Evolutionary conservation across 176 grass and related monocot species (phyloP), one percentile per base, ranked within the genome.

Genomic region (Zizania latifolia): DNA sequence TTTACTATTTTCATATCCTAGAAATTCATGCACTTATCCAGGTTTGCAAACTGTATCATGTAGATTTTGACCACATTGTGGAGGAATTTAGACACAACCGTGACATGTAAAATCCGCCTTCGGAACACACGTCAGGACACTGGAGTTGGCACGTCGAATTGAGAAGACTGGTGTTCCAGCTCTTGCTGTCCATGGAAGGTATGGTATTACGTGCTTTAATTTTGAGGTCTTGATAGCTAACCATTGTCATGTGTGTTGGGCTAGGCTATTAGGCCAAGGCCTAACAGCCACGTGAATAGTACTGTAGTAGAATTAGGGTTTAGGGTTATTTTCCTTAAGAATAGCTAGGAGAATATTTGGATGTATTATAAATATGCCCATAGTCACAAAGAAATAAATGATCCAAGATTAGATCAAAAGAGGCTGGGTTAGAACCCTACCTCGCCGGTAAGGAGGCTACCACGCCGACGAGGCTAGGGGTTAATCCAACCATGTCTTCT

Each of bases 61-160:
- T 86, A 98, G 91, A 98, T 98, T 89, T 90, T 98, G 81, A 94
- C 94, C 57, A 94, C 89, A 68, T 75, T 98, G 74, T 75, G 80
- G 78, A 92, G 94, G 74, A 98, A 92, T 75, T 70, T 98, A 75
- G 65, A 88, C 64, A 92, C 75, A 26, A 70, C 84, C 54, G 71
- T 98, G 70, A 98, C 94, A 53, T 98, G 94, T 79, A 94, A 98
- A 84, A 94, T 98, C 68, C 91, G 94, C 55, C 91, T 98, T 78
- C 78, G 93, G 32, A 77, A 80, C 44, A 79, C 79, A 65, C 50
- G 90, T 83, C 72, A 64, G 62, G 84, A 89, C 14, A 98, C 91
- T 57, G 30, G 94, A 98, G 76, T 81, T 98, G 74, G 94, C 94
- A 37, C 78, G 89, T 23, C 84, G 82, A 76, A 94, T 98, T 65